Conservation (phyloP, 1,284 basidiomycete species). For the Chiua sp. region DNA sequence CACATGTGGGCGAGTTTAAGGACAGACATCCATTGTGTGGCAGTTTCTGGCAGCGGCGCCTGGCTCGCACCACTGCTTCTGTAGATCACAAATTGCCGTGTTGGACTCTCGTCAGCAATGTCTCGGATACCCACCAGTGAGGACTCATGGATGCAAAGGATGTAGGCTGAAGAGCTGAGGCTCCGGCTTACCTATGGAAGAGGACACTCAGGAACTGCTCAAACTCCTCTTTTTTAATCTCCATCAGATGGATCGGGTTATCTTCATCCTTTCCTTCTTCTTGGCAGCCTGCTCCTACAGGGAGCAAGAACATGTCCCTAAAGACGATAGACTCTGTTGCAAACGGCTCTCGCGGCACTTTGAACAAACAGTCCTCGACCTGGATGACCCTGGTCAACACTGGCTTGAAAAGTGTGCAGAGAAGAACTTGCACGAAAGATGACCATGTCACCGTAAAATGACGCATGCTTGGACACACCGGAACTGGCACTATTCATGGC, state of each 20-base stretch:
- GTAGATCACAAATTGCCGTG: no score
- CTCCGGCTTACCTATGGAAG: slow-evolving; percentile 6
- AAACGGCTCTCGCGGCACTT: slow-evolving; percentile 20
- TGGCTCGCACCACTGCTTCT: not conserved
- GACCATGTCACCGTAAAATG: slow-evolving; percentile 18
- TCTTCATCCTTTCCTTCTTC: slow-evolving; percentile 21
- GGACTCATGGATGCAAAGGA: no score
- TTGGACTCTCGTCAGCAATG: no score
- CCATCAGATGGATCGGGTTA: slow-evolving; percentile 22
- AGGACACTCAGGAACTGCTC: slow-evolving; percentile 15
- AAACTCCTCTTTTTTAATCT: slow-evolving; percentile 25
- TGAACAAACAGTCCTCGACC: slow-evolving; percentile 32
- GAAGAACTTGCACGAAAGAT: slow-evolving; percentile 15
- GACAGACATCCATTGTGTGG: slow-evolving; percentile 16
- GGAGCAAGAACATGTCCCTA: slow-evolving; percentile 30
- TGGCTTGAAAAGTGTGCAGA: not conserved
- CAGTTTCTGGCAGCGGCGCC: not conserved
- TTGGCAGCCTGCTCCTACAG: not conserved
- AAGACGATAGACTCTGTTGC: slow-evolving; percentile 27
- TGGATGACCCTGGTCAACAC: not conserved
- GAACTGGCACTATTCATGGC: no score
- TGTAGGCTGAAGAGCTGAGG: not conserved
- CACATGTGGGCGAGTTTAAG: slow-evolving; percentile 21
- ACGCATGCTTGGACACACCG: slow-evolving; percentile 1
- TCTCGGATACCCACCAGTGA: no score